Evolutionary conservation across 129 eudicot species (phyloP), one percentile per base, ranked within the genome.

Genomic region (Tanacetum coccineum): DNA sequence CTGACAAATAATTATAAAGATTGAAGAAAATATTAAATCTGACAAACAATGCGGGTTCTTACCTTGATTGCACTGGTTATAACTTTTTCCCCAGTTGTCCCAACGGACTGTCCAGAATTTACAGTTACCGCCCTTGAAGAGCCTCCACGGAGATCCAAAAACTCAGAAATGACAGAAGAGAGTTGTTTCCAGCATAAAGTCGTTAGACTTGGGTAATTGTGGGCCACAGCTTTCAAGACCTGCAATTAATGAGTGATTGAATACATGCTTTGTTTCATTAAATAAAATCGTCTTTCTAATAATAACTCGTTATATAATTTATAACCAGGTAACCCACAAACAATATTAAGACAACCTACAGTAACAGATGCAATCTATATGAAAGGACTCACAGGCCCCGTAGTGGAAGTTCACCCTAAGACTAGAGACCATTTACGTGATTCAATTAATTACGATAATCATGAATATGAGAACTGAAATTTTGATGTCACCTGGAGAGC

Each of bases 151-250:
- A 69, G 61, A 49, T 68, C 74, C 71, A 82, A 26, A 65, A 75
- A 59, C 60, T 75, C 82, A 58, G 67, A 73, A 32, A 83, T 68
- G 51, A 83, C 42, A 50, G 82, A 72, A 21, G 84, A 86, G 65
- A 89, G 68, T 76, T 78, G 85, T 36, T 82, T 80, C 99, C 99
- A 94, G 64, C 95, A 94, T 58, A 76, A 19, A 65, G 68, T 62
- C 81, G 89, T 81, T 76, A 79, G 21, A 63, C 76, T 81, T 47
- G 99, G 99, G 71, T 94, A 89, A 72, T 89, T 94, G 80, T 94
- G 99, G 26, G 97, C 91, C 75, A 87, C 78, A 77, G 97, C 95
- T 89, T 78, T 89, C 48, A 94, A 85, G 74, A 96, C 99, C 99
- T 93, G 90, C 71, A 78, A 55, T 62, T 74, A 78, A 80, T 68